Base-by-base conservation (phyloP, 2,329 filamentous ascomycete species). In the Didymella keratinophila region DNA sequence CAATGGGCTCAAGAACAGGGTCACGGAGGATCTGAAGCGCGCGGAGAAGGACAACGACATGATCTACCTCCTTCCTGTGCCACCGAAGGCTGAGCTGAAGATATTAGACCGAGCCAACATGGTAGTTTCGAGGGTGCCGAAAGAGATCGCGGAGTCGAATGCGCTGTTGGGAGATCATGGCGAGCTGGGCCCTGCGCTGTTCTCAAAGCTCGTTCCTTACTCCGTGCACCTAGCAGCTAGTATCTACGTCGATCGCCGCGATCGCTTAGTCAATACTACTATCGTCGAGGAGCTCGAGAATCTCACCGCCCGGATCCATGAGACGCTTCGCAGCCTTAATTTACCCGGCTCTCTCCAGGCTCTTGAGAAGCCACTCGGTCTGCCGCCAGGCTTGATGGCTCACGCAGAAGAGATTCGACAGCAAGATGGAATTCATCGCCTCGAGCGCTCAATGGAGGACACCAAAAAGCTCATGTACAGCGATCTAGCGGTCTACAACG, bases 1-100 rank as follows among this genome's bases (percentile, higher is more conserved):
- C 27, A 90, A 92, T 54, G 90, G 88, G 0, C 78, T 99, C 57
- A 97, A 96, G 79, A 89, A 83, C 59, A 88, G 89, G 60, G 90
- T 97, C 0, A 85, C 89, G 32, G 93, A 97, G 67, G 93, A 97
- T 65, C 72, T 99, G 65, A 97, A 96, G 78, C 84, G 94, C 45
- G 93, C 94, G 0, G 94, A 98, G 75, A 96, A 92, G 76, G 95
- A 99, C 72, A 99, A 99, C 66, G 94, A 99, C 74, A 83, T 96
- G 68, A 97, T 99, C 16, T 99, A 97, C 74, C 81, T 98, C 85
- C 84, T 90, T 50, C 84, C 90, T 1, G 92, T 98, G 1, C 92
- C 94, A 2, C 87, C 92, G 11, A 97, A 97, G 70, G 87, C 92
- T 3, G 93, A 97, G 71, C 83, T 99, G 43, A 93, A 89, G 75